Conservation (phyloP, 495 filamentous ascomycete species). For the Tuber melanosporum region DNA sequence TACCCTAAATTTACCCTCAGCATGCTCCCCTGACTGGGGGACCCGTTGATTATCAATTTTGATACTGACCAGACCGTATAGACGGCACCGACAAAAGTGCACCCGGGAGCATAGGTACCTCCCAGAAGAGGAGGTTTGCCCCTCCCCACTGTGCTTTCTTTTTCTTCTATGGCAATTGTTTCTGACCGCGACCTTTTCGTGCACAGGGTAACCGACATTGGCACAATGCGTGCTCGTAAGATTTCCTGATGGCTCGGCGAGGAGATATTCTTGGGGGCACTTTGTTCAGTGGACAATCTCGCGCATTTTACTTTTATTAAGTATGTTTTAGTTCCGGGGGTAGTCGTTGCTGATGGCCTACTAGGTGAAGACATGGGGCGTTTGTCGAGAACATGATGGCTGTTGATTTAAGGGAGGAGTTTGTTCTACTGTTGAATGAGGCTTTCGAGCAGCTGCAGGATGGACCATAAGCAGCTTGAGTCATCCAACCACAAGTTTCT, state of each 20-base stretch:
- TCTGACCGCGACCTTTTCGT: not conserved
- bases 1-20: slow-evolving; percentile 35
- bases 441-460: slow-evolving; percentile 24
- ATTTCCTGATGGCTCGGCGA: slow-evolving; percentile 62
- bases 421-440: slow-evolving; percentile 28
- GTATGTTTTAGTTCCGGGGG: slow-evolving; percentile 45
- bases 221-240: slow-evolving; percentile 60
- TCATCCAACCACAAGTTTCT: not conserved
- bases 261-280: slow-evolving; percentile 68
- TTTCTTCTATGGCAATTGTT: not conserved
- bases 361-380: slow-evolving; percentile 37
- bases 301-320: slow-evolving; percentile 72
- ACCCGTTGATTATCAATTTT: not conserved
- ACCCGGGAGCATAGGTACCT: slow-evolving; percentile 69
- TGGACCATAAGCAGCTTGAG: slow-evolving; percentile 11
- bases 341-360: not conserved
- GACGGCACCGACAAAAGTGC: slow-evolving; percentile 61
- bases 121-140: slow-evolving; percentile 52
- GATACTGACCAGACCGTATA: slow-evolving; percentile 41
- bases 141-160: slow-evolving; percentile 7
- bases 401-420: slow-evolving; percentile 35
- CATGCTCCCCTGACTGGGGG: slow-evolving; percentile 11
- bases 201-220: slow-evolving; percentile 49
- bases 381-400: slow-evolving; percentile 37
- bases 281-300: slow-evolving; percentile 65